Base-by-base conservation (phyloP, 169 alveolate species). In the Neospora caninum region DNA sequence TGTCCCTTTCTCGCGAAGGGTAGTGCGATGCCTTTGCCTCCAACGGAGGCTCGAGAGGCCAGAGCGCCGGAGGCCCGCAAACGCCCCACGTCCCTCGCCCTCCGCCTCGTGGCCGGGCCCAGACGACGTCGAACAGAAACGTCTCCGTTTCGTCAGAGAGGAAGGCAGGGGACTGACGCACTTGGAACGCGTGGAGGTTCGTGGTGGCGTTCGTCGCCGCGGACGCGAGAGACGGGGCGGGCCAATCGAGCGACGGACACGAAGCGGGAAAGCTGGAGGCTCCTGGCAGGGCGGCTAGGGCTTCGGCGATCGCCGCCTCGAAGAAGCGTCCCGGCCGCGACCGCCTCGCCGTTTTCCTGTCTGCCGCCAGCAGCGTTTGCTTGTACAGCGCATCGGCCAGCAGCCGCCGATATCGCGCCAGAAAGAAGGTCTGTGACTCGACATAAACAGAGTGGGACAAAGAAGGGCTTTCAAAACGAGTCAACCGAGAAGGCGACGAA, bases 61-160 rank as follows among this genome's bases (percentile, higher is more conserved):
- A 4, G 73, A 64, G 73, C 4, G n/a, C 34, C 73, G 73, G 31
- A 64, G 73, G 73, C n/a, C 73, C n/a, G 73, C 4, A 64, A 29
- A 13, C 73, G 73, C 73, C 34, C 73, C 73, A 64, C 31, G 7
- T 27, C 25, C 73, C 73, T 16, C 73, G 34, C 31, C 20, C 73
- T 9, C 73, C n/a, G 25, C 7, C 16, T 2, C 86, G 86, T 25
- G 86, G 86, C 7, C 86, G 86, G 2, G 86, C 39, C 49, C 86
- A 78, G 43, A 78, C 86, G 42, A 78, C 31, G 45, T 78, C 86
- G 42, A 78, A 78, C 27, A 78, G 49, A n/a, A 78, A 78, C 45
- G 49, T 16, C 7, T 36, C 13, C 45, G 86, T 36, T 36, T n/a
- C n/a, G 27, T 78, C 86, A 2, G 86, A 18, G 31, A 78, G 86